These are phyloP conservation scores for Aspergillus incahuasiensis DNA, from an alignment of 495 filamentous ascomycete genomes.

Conservation along the genomic window DNA sequence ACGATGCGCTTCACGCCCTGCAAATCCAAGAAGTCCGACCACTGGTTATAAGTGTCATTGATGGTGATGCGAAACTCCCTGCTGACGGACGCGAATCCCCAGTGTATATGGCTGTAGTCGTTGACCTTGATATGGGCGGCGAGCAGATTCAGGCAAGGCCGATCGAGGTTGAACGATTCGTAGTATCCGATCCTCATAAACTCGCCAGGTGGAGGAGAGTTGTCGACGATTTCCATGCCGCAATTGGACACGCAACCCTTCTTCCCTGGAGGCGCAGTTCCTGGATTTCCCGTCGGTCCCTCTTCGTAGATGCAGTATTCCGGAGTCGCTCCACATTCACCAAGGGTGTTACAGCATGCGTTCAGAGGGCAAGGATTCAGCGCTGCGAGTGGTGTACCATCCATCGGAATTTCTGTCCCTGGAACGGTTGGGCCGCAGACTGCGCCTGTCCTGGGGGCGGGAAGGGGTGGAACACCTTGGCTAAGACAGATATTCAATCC, in stretches of 20 bases:
- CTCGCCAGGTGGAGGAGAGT: not conserved
- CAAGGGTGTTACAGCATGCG: conserved; percentile 8
- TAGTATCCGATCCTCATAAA: conserved; percentile 11
- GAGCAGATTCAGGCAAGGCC: conserved; percentile 20
- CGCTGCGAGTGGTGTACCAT: not conserved
- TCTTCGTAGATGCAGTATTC: conserved; percentile 8
- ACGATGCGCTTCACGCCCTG: conserved; percentile 31
- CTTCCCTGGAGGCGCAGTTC: conserved; percentile 4
- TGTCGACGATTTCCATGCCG: conserved; percentile 2
- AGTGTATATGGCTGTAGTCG: conserved; percentile 43
- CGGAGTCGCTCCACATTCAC: conserved; percentile 3
- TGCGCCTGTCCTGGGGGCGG: not conserved
- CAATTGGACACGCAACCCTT: conserved; percentile 13
- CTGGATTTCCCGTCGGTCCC: conserved; percentile 9
- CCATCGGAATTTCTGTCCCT: not conserved
- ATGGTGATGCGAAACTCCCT: conserved; percentile 24
- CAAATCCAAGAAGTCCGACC: conserved; percentile 21
- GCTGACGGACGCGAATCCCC: conserved; percentile 37
- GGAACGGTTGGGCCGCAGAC: conserved; percentile 8
- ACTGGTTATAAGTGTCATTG: conserved; percentile 18
- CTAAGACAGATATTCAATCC: conserved; percentile 11
- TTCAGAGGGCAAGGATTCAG: conserved; percentile 12
- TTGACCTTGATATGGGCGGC: conserved; percentile 8
- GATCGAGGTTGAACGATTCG: conserved; percentile 11
- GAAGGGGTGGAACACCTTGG: conserved; percentile 3